Conservation (phyloP, 352 stramenopile species). For the Pelagophyceae sp. region DNA sequence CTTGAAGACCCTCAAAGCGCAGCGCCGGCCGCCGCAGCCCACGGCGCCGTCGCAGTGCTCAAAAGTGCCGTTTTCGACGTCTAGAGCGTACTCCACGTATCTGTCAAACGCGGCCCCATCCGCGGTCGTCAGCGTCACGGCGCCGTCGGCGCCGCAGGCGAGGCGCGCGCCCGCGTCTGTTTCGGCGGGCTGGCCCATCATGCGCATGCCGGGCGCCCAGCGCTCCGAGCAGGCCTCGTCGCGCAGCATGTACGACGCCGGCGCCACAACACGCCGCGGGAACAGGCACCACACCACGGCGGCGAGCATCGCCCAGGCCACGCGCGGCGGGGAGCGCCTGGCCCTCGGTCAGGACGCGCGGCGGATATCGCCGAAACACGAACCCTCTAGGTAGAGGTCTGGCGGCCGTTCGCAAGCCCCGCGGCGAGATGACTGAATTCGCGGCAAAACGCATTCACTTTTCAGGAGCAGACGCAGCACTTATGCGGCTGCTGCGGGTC, state of each 20-base stretch:
- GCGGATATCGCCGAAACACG: too few species aligned
- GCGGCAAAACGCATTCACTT: too few species aligned
- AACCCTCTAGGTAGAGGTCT: too few species aligned
- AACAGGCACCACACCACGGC: too few species aligned
- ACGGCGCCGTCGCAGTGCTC: not conserved
- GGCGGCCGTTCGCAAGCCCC: too few species aligned
- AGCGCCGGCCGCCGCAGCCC: not conserved
- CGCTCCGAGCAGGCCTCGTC: not conserved
- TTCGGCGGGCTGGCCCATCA: not conserved
- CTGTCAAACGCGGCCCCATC: not conserved
- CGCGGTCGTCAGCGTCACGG: not conserved
- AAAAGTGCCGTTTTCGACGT: not conserved
- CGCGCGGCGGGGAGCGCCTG: too few species aligned
- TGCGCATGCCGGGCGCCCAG: not conserved
- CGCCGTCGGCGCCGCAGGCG: not conserved
- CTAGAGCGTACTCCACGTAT: not conserved
- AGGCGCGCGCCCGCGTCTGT: not conserved
- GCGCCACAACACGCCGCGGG: too few species aligned
- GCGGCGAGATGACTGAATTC: too few species aligned
- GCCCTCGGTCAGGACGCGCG: too few species aligned
- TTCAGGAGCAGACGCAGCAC: too few species aligned
- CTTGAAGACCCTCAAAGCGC: not conserved
- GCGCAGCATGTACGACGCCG: not conserved
- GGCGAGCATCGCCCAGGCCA: too few species aligned
- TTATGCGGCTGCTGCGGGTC: too few species aligned